phyloP scores from a whole-genome alignment of 2,329 filamentous ascomycete species.

The Tolypocladium capitatum region DNA sequence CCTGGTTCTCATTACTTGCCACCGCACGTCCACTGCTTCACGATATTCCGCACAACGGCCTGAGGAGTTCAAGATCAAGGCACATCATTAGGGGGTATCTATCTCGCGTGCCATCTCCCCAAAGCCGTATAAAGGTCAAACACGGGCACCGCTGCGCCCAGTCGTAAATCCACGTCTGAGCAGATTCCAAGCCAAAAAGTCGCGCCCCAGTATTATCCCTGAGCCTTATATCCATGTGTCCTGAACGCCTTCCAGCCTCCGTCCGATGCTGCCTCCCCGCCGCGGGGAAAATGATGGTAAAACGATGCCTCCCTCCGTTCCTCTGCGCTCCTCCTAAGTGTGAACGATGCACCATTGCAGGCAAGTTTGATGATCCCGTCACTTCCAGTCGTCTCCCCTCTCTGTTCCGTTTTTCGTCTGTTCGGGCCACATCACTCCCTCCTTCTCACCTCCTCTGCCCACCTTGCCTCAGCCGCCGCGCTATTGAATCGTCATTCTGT shows the following conservation, averaged over 20 bases:
- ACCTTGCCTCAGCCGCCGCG: background rate
- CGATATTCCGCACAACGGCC: background rate
- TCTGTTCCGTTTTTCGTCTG: background rate
- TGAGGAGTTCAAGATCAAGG: background rate
- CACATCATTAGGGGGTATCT: slow-evolving; percentile 9
- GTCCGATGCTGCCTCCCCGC: background rate
- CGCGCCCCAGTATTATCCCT: background rate
- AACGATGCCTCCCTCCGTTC: background rate
- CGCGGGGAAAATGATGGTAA: background rate
- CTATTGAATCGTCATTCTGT: slow-evolving; percentile 23
- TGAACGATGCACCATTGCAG: background rate
- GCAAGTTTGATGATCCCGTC: background rate
- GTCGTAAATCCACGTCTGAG: background rate
- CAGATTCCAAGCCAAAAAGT: background rate
- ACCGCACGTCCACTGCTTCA: background rate
- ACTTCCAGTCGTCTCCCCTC: background rate
- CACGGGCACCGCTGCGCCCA: background rate
- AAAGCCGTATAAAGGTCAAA: background rate
- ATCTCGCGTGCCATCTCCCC: slow-evolving; percentile 2
- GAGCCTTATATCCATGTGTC: slow-evolving; percentile 2
- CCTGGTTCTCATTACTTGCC: background rate
- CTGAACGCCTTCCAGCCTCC: slow-evolving; percentile 1
- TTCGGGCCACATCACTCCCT: background rate
- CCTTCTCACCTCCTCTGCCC: background rate
- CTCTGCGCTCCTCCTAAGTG: background rate